A percentile compares a stretch with the other conserved stretches of the same genome.
These are phyloP conservation scores for Cenchrus purpureus DNA, from an alignment of 176 grass and related monocot genomes.

Conservation along the genomic window DNA sequence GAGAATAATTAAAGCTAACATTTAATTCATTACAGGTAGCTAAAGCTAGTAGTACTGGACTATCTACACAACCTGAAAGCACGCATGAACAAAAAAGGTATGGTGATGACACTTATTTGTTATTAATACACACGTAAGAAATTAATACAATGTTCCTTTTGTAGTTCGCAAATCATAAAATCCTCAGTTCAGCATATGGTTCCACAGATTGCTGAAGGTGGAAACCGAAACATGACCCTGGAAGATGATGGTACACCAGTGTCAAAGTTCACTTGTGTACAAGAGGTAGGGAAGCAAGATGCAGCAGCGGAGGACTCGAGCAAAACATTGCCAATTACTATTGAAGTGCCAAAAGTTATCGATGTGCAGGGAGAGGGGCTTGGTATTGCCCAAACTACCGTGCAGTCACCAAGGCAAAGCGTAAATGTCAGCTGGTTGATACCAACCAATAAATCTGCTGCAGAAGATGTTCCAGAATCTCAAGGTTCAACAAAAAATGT, in stretches of 20 bases:
- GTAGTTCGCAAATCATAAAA: conserved; percentile 44
- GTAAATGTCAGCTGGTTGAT: conserved; percentile 39
- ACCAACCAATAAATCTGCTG: not conserved
- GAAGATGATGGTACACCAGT: conserved; percentile 38
- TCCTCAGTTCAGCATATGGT: conserved; percentile 36
- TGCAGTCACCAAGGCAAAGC: conserved; percentile 12
- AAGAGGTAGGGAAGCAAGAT: conserved; percentile 23
- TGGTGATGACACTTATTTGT: not conserved
- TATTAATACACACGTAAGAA: not conserved
- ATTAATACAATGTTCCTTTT: conserved; percentile 44
- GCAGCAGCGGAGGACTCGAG: conserved; percentile 36
- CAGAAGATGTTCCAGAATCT: conserved; percentile 64
- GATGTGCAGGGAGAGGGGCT: conserved; percentile 31
- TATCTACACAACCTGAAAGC: conserved; percentile 20
- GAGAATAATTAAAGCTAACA: not conserved
- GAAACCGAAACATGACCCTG: conserved; percentile 31
- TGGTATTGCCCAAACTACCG: conserved; percentile 25
- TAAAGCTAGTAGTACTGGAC: conserved; percentile 19
- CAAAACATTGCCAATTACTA: conserved; percentile 13
- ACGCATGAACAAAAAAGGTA: conserved; percentile 51
- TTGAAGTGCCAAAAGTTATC: conserved; percentile 33
- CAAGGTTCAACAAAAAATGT: conserved; percentile 57
- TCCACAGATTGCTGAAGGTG: conserved; percentile 39
- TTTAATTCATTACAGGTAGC: conserved; percentile 45
- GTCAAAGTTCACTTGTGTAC: conserved; percentile 37